Evolutionary conservation across 2,329 filamentous ascomycete species (phyloP).

Genomic region (Fusarium albosuccineum): DNA sequence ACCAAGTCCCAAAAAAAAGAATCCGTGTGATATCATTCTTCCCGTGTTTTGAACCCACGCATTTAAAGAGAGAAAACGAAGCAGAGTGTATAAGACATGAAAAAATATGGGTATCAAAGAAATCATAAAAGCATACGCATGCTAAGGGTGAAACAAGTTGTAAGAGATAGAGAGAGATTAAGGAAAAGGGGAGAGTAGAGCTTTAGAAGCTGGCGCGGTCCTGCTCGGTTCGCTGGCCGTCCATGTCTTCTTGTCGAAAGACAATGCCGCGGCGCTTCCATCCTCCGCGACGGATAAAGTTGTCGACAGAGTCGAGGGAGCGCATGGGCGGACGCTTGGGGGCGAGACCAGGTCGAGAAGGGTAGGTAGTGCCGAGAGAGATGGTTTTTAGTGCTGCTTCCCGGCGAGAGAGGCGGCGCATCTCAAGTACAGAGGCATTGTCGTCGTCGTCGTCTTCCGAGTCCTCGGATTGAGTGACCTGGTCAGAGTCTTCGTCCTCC

Average conservation of each 20-base stretch:
- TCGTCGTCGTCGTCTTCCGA: slow-evolving; percentile 42
- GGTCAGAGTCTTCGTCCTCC: slow-evolving; percentile 40
- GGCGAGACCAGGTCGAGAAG: slow-evolving; percentile 32
- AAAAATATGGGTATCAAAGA: slow-evolving; percentile 43
- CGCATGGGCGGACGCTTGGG: slow-evolving; percentile 55
- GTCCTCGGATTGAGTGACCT: slow-evolving; percentile 39
- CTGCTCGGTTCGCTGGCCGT: slow-evolving; percentile 31
- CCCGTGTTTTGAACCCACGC: slow-evolving; percentile 12
- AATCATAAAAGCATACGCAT: slow-evolving; percentile 37
- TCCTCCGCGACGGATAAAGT: slow-evolving; percentile 58
- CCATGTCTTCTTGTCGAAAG: slow-evolving; percentile 54
- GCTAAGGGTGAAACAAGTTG: neutral
- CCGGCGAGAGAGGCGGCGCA: slow-evolving; percentile 43
- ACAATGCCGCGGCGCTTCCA: slow-evolving; percentile 60
- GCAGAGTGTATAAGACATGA: slow-evolving; percentile 19
- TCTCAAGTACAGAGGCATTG: slow-evolving; percentile 41
- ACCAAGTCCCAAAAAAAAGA: slow-evolving; percentile 1
- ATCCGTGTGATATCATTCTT: slow-evolving; percentile 14
- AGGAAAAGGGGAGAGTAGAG: neutral
- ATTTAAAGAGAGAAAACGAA: slow-evolving; percentile 30
- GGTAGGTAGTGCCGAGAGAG: slow-evolving; percentile 54
- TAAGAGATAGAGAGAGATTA: slow-evolving; percentile 11
- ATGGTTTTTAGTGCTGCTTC: slow-evolving; percentile 42
- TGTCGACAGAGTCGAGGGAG: slow-evolving; percentile 55
- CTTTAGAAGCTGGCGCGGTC: slow-evolving; percentile 45